Percentiles rank a stretch among this genome's conserved stretches.
phyloP scores from a whole-genome alignment of 371 early-diverging fungal genomes.

The Actinomortierella ambigua region DNA sequence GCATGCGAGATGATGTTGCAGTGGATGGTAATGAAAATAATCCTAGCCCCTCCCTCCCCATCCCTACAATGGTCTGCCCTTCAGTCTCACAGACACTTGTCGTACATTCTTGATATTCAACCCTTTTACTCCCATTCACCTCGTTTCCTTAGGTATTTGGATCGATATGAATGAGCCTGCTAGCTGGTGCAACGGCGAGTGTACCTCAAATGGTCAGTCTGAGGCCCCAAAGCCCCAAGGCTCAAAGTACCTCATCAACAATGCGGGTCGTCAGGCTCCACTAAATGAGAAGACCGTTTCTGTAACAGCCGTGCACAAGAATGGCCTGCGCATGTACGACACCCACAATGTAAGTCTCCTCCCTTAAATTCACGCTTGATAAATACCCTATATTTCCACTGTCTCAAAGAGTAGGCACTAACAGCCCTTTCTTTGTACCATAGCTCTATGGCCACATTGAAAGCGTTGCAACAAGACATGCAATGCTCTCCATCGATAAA shows the following conservation, averaged over 20 bases:
- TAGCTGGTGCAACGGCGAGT: conserved; percentile 60
- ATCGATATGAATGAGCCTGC: conserved; percentile 80
- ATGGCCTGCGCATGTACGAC: conserved; percentile 54
- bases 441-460: conserved; percentile 51
- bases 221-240: conserved; percentile 6
- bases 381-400: no score
- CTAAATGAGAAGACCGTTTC: conserved; percentile 57
- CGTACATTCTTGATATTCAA: no score
- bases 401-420: no score
- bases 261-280: conserved; percentile 51
- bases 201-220: conserved; percentile 37
- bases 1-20: conserved; percentile 29
- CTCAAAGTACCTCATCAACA: conserved; percentile 55
- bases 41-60: no score
- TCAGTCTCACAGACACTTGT: no score
- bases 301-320: conserved; percentile 51
- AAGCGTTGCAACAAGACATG: conserved; percentile 48
- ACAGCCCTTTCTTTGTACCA: no score
- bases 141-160: conserved; percentile 56
- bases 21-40: conserved; percentile 17
- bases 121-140: no score
- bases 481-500: conserved; percentile 38
- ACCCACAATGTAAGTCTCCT: conserved; percentile 47
- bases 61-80: no score
- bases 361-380: no score